Conservation (phyloP, 352 stramenopile species). For the Phytopythium delawarense region DNA sequence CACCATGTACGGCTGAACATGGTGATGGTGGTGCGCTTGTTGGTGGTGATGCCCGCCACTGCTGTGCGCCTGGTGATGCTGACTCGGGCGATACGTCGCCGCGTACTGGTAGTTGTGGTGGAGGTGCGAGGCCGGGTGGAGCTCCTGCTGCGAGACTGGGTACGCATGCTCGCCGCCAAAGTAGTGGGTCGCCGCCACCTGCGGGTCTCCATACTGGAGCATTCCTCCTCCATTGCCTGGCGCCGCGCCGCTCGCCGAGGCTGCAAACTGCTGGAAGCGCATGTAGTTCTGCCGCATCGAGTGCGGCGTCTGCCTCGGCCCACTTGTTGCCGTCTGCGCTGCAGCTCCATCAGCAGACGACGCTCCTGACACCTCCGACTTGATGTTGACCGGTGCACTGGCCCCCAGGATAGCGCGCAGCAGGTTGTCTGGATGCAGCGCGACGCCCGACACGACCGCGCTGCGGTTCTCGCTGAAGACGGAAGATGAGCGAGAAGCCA, state of each 20-base stretch:
- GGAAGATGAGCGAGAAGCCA: slow-evolving; percentile 43
- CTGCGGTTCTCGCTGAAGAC: slow-evolving; percentile 59
- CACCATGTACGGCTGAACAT: slow-evolving; percentile 3
- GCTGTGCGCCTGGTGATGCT: slow-evolving; percentile 21
- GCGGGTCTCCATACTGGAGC: slow-evolving; percentile 13
- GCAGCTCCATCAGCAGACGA: not conserved
- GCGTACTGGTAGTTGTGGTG: slow-evolving; percentile 23
- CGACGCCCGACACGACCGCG: slow-evolving; percentile 54
- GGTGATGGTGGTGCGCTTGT: slow-evolving; percentile 19
- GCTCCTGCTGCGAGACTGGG: slow-evolving; percentile 9
- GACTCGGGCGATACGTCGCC: slow-evolving; percentile 14
- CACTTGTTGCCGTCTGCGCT: not conserved
- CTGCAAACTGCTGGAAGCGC: slow-evolving; percentile 7
- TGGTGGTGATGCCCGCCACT: slow-evolving; percentile 27
- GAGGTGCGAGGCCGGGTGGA: slow-evolving; percentile 14
- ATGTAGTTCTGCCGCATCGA: slow-evolving; percentile 18
- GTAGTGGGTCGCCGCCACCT: slow-evolving; percentile 14
- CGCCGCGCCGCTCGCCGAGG: not conserved
- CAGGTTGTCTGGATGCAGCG: slow-evolving; percentile 76
- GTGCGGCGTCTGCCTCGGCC: slow-evolving; percentile 5
- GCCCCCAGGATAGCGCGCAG: slow-evolving; percentile 63
- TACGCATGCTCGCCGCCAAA: slow-evolving; percentile 12
- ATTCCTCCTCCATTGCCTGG: slow-evolving; percentile 3
- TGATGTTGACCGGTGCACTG: slow-evolving; percentile 47
- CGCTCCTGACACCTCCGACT: slow-evolving; percentile 28